These are phyloP conservation scores for Tetrahymena elliotti DNA, from an alignment of 73 alveolate species.

Conservation along the genomic window DNA sequence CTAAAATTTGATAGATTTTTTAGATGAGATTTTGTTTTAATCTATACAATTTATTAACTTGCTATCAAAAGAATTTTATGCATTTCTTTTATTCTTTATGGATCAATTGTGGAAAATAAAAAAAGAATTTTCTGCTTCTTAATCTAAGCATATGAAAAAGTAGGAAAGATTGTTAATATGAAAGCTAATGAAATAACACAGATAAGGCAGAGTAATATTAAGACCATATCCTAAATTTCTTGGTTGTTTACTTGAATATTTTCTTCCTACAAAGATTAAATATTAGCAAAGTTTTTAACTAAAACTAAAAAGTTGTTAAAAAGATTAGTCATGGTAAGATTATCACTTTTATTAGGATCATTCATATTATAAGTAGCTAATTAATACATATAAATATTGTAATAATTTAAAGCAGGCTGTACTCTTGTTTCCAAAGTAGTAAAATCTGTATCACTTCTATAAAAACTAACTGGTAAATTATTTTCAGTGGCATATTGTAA, in stretches of 20 bases:
- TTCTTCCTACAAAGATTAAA: neutral
- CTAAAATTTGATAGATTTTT: neutral
- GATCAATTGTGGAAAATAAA: neutral
- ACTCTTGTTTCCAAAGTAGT: neutral
- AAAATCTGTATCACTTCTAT: neutral
- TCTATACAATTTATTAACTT: neutral
- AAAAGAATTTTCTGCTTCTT: neutral
- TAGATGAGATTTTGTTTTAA: neutral
- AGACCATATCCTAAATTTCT: neutral
- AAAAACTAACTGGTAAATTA: neutral
- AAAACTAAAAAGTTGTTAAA: neutral
- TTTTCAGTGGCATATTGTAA: neutral
- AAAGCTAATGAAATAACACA: neutral
- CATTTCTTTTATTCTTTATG: neutral
- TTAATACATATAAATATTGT: neutral
- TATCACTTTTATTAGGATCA: neutral
- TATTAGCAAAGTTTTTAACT: neutral
- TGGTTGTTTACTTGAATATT: neutral
- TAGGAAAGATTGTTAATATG: neutral
- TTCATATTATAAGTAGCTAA: neutral
- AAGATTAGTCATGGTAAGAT: neutral
- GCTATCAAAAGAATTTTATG: neutral
- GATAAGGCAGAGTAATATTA: neutral
- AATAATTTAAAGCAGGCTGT: neutral
- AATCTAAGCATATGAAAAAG: neutral